A percentile compares a stretch with the other conserved stretches of the same genome.
These are phyloP conservation scores for Pterothamnion heteromorphum DNA, from an alignment of 31 red algal species.

Conservation along the genomic window DNA sequence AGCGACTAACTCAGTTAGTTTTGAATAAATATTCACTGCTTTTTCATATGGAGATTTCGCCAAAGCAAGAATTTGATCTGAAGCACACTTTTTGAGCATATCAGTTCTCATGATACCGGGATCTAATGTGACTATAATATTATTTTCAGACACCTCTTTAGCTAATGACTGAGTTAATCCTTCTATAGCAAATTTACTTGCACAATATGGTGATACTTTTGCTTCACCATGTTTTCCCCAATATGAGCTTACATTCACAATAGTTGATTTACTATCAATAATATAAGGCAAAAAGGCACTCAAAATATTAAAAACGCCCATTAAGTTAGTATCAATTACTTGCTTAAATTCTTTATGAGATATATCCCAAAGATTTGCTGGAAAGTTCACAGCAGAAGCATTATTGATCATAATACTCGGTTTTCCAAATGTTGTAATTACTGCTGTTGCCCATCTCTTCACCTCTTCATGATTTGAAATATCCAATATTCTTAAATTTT, in stretches of 20 bases:
- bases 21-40: too few species aligned
- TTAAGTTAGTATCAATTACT: not conserved
- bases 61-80: not conserved
- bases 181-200: not conserved
- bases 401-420: slow-evolving; percentile 8
- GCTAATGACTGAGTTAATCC: slow-evolving; percentile 4
- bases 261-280: not conserved
- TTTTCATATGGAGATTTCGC: too few species aligned
- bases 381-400: not conserved
- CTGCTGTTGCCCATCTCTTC: not conserved
- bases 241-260: not conserved
- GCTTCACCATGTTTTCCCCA: not conserved
- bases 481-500: not conserved
- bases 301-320: slow-evolving; percentile 5
- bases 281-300: not conserved
- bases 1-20: too few species aligned
- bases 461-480: not conserved
- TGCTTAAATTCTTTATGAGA: not conserved
- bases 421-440: not conserved
- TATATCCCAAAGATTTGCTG: not conserved
- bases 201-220: not conserved
- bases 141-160: not conserved
- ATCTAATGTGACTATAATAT: not conserved
- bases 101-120: not conserved
- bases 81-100: not conserved